Evolutionary conservation across 2,329 filamentous ascomycete species (phyloP).

Genomic region (Botrytis cinerea): DNA sequence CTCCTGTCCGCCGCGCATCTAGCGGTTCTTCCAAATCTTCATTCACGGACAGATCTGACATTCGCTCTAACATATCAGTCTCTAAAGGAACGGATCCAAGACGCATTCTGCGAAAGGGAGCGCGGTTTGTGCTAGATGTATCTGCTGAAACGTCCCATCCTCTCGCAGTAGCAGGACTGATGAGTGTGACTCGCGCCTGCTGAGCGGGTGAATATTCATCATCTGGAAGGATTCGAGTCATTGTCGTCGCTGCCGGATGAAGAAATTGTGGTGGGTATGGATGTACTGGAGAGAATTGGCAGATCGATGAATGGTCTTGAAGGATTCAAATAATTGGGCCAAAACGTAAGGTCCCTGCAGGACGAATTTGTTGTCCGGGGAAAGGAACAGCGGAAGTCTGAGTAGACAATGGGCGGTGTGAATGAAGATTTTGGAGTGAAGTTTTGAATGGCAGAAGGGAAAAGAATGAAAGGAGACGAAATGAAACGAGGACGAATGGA

Average conservation of each 20-base stretch:
- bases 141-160: background rate
- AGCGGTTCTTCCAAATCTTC: constrained; percentile 10
- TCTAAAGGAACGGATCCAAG: constrained; percentile 17
- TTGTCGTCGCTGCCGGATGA: constrained; percentile 20
- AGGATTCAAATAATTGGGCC: background rate
- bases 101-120: constrained; percentile 40
- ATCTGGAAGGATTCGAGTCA: constrained; percentile 46
- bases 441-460: background rate
- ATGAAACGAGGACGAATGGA: background rate
- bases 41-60: constrained; percentile 10
- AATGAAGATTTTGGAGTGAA: background rate
- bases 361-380: constrained; percentile 15
- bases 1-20: constrained; percentile 4
- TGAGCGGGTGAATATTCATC: constrained; percentile 48
- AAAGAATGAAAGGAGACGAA: background rate
- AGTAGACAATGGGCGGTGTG: constrained; percentile 9
- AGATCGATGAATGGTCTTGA: background rate
- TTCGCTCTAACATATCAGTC: constrained; percentile 7
- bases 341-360: constrained; percentile 15
- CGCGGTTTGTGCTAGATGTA: constrained; percentile 24
- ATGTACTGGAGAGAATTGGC: background rate
- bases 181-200: constrained; percentile 48
- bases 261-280: background rate
- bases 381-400: background rate
- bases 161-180: constrained; percentile 24